These are phyloP conservation scores for Tothia fuscella DNA, from an alignment of 2,329 filamentous ascomycete species.

Conservation along the genomic window DNA sequence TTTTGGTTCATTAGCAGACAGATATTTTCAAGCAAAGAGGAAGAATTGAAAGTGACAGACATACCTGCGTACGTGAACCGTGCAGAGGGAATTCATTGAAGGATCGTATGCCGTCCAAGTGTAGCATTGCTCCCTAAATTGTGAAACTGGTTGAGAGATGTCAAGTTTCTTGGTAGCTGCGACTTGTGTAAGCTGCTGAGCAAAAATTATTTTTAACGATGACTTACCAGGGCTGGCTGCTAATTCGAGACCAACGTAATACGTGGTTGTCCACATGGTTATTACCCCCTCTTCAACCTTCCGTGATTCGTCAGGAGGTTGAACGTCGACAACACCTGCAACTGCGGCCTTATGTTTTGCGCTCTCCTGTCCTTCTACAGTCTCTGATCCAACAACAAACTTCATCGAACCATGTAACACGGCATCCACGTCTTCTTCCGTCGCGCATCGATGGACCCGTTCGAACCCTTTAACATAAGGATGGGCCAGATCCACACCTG, in stretches of 20 bases:
- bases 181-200: no score
- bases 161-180: slow-evolving; percentile 61
- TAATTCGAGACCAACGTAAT: slow-evolving; percentile 83
- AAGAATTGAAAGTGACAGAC: slow-evolving; percentile 20
- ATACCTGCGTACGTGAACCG: slow-evolving; percentile 80
- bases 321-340: slow-evolving; percentile 17
- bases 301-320: background rate
- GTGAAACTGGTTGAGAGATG: slow-evolving; percentile 67
- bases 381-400: slow-evolving; percentile 28
- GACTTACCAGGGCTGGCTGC: slow-evolving; percentile 47
- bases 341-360: slow-evolving; percentile 24
- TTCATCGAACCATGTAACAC: slow-evolving; percentile 47
- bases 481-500: slow-evolving; percentile 66
- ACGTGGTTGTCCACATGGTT: slow-evolving; percentile 73
- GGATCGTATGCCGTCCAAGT: slow-evolving; percentile 64
- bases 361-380: background rate
- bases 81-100: slow-evolving; percentile 64
- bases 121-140: slow-evolving; percentile 75
- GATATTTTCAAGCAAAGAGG: background rate
- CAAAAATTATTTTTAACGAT: slow-evolving; percentile 15
- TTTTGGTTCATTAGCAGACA: no score
- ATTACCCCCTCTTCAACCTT: slow-evolving; percentile 17
- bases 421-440: slow-evolving; percentile 48
- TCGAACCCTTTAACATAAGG: slow-evolving; percentile 92
- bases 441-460: slow-evolving; percentile 58